Base-by-base conservation (phyloP, 1,139 yeast genomes). In the Sugiyamaella japonica region DNA sequence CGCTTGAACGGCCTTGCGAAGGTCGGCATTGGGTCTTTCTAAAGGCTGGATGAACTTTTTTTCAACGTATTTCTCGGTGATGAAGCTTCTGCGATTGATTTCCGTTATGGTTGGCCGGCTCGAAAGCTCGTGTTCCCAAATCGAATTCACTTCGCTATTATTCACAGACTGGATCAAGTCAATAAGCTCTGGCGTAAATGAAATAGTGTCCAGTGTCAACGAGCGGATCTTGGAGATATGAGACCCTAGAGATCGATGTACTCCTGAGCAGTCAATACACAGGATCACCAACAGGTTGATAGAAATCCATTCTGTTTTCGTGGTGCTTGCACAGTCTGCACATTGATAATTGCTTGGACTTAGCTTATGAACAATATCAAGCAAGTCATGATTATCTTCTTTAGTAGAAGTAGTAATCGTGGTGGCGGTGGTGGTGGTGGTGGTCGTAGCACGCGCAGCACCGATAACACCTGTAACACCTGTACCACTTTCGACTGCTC, bases 271-370 rank as follows among this genome's bases (percentile, higher is more conserved):
- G 48, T 85, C 84, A 41, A 89, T 84, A 70, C 98, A 91, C 41
- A 91, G 76, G 9, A 86, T 81, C 23, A 84, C 83, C 55, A 89
- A 72, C 50, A 86, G 72, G 65, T 88, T 91, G 59, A 89, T 76
- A 0, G 97, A 87, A 4, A 91, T 80, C 97, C 97, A 91, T 64
- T 90, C 97, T 8, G 89, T 95, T 41, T 67, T 66, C 32, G 79
- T 73, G 8, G 79, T 82, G 0, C 73, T 64, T 0, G 86, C 85
- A 74, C 98, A 91, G 65, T 91, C 98, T 9, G 89, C 87, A 70
- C 98, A 91, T 7, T 65, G 61, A 17, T 70, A 65, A 66, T 91
- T 91, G 38, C 84, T 79, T n/a, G 79, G 72, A 49, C 84, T 81
- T 7, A 58, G 47, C 9, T 57, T 52, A 25, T 57, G 58, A 25